Evolutionary conservation across 1,284 basidiomycete species (phyloP).

Genomic region (Meira nashicola): DNA sequence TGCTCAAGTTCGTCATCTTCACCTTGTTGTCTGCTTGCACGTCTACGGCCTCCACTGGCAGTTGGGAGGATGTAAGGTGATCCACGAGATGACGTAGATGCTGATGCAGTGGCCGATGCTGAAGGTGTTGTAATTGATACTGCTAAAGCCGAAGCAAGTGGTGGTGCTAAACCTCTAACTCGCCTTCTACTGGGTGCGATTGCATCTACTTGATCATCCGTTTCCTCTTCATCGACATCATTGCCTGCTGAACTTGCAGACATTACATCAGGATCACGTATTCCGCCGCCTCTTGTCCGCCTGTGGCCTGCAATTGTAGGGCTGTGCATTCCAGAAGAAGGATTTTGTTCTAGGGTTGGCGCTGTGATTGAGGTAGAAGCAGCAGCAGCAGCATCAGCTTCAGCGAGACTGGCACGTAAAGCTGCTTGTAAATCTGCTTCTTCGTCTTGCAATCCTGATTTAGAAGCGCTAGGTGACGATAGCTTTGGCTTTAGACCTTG

Average conservation of each 20-base stretch:
- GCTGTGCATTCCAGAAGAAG: background rate
- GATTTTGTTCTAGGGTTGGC: background rate
- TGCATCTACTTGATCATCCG: conserved; percentile 41
- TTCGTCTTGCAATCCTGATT: conserved; percentile 18
- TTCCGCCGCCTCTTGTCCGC: conserved; percentile 2
- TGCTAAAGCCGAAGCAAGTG: background rate
- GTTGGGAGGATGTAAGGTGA: conserved; percentile 6
- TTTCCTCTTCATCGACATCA: conserved; percentile 27
- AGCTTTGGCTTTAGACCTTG: conserved; percentile 19
- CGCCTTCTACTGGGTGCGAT: conserved; percentile 28
- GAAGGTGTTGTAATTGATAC: background rate
- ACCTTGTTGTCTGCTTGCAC: conserved; percentile 4
- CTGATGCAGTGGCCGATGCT: background rate
- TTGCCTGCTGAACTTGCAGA: background rate
- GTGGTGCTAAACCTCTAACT: background rate
- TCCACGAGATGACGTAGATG: background rate
- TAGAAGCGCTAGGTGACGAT: conserved; percentile 13
- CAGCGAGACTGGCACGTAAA: conserved; percentile 32
- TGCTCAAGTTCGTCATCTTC: background rate
- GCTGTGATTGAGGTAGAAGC: background rate
- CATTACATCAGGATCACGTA: conserved; percentile 14
- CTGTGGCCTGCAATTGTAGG: conserved; percentile 1
- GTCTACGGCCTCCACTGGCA: conserved; percentile 3
- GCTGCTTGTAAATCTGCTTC: conserved; percentile 42
- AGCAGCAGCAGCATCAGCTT: conserved; percentile 7